phyloP scores from a whole-genome alignment of 768 basidiomycete genomes.

The Lyophyllum semitale region DNA sequence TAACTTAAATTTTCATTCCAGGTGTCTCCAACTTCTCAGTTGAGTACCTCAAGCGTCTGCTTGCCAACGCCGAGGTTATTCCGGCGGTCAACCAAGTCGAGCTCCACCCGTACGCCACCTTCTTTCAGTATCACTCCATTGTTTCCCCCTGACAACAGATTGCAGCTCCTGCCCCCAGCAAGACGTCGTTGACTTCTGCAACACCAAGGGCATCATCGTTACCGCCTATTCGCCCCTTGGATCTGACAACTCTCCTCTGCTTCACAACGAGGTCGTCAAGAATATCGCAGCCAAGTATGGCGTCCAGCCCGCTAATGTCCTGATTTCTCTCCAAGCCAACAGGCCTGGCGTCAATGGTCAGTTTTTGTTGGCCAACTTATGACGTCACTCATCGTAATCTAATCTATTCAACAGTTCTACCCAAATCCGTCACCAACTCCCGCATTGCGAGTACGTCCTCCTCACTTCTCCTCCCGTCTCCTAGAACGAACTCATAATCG shows the following conservation, averaged over 20 bases:
- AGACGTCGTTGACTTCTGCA: conserved; percentile 64
- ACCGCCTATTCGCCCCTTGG: conserved; percentile 84
- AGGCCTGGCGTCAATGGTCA: conserved; percentile 54
- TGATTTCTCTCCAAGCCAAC: conserved; percentile 77
- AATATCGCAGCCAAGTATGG: conserved; percentile 64
- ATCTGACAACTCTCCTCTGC: conserved; percentile 67
- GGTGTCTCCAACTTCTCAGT: conserved; percentile 75
- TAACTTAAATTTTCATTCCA: conserved; percentile 15
- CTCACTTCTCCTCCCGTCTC: neutral
- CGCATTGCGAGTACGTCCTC: conserved; percentile 54
- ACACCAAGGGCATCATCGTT: conserved; percentile 62
- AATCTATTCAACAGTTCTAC: conserved; percentile 44
- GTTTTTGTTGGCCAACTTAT: conserved; percentile 9
- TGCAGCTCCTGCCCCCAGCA: conserved; percentile 62
- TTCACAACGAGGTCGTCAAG: conserved; percentile 57
- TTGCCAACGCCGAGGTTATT: conserved; percentile 55
- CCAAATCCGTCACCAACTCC: conserved; percentile 74
- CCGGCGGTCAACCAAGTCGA: conserved; percentile 85
- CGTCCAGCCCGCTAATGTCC: conserved; percentile 63
- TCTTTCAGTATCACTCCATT: neutral
- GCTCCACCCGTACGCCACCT: conserved; percentile 58
- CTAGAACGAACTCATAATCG: neutral
- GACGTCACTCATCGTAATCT: neutral
- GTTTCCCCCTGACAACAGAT: neutral
- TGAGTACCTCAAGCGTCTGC: conserved; percentile 60